Base-by-base conservation (phyloP, 2,329 filamentous ascomycete genomes). In the Diaporthe caulivora region DNA sequence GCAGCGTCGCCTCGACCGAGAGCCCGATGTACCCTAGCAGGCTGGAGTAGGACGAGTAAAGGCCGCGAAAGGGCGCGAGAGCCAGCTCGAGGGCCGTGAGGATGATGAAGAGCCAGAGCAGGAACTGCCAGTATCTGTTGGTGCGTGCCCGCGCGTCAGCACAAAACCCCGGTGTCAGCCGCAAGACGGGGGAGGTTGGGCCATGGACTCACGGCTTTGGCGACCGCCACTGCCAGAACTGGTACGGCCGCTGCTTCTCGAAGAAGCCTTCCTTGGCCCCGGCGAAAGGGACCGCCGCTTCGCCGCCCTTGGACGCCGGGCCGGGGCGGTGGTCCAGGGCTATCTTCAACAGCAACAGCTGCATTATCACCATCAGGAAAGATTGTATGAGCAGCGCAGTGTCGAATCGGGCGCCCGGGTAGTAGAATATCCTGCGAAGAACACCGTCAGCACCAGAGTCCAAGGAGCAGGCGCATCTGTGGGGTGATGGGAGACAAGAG, bases 191-290 rank as follows among this genome's bases (percentile, higher is more conserved):
- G 31, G 21, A 34, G 34, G 55, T 3, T 5, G n/a, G 26, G 26
- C 31, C 26, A 55, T 18, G 47, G 5, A 86, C 89, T 74, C 81
- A 92, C 84, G 93, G 93, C 78, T 91, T 91, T 8, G 91, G 87
- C 26, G 89, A 90, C 72, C 91, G 88, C 94, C 94, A 96, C 82
- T 94, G 93, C 94, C 94, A 96, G 81, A 96, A 96, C 78, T 91
- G 89, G 80, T 92, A 95, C 0, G 94, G 94, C 31, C 94, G 86
- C 75, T 85, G 86, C 57, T 82, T 83, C 72, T 81, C 82, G 72
- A 76, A 83, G 53, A 80, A 77, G 13, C 80, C 83, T 75, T 86
- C 84, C 51, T 86, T 81, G 18, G 71, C 79, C 29, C 87, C 89
- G 2, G 89, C 86, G 80, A 95, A 95, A 17, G 94, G 93, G 29